Evolutionary conservation across 768 basidiomycete genomes (phyloP).

Genomic region (Calocybe indica): DNA sequence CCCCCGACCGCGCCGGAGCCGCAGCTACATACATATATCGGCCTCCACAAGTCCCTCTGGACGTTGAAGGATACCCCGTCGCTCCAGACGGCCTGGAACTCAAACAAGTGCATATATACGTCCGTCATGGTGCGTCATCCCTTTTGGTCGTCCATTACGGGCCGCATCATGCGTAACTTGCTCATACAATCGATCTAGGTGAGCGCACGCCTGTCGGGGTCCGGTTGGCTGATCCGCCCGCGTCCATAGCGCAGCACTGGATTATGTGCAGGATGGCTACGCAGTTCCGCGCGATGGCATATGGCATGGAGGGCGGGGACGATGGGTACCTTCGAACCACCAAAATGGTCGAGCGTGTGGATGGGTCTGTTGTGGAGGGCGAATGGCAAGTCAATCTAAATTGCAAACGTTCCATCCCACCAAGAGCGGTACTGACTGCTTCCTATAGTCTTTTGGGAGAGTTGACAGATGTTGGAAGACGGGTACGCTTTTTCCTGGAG

Average conservation of each 20-base stretch:
- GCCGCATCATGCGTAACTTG: not conserved
- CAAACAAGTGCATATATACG: slow-evolving; percentile 70
- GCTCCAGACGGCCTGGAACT: slow-evolving; percentile 51
- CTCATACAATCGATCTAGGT: slow-evolving; percentile 32
- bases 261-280: slow-evolving; percentile 53
- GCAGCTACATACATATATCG: slow-evolving; percentile 8
- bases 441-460: slow-evolving; percentile 42
- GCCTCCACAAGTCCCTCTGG: slow-evolving; percentile 42
- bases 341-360: slow-evolving; percentile 48
- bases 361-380: slow-evolving; percentile 49
- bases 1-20: not conserved
- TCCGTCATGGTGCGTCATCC: slow-evolving; percentile 58
- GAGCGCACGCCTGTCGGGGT: slow-evolving; percentile 75
- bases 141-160: not conserved
- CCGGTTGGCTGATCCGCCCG: slow-evolving; percentile 55
- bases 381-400: slow-evolving; percentile 46
- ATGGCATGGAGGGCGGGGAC: slow-evolving; percentile 9
- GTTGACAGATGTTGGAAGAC: slow-evolving; percentile 63
- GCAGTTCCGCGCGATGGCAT: slow-evolving; percentile 40
- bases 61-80: slow-evolving; percentile 54
- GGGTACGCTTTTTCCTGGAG: slow-evolving; percentile 30
- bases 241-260: slow-evolving; percentile 66
- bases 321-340: slow-evolving; percentile 30
- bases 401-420: not conserved
- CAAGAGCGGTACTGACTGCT: not conserved